Evolutionary conservation across 2,329 filamentous ascomycete genomes (phyloP).

Genomic region (Dothideomycetes sp.): DNA sequence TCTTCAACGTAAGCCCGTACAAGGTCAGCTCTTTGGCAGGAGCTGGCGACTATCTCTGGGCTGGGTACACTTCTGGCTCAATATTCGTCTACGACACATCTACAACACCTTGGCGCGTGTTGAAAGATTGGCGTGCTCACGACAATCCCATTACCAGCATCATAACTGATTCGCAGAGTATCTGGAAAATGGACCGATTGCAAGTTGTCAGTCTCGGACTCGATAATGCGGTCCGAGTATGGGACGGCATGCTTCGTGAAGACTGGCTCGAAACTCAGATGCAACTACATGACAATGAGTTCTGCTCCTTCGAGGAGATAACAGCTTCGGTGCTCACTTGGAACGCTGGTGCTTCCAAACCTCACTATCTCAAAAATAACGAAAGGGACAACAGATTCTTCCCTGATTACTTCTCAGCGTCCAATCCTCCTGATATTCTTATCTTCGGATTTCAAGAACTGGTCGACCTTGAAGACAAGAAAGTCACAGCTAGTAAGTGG

Average conservation of each 20-base stretch:
- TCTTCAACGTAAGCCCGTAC: constrained; percentile 83
- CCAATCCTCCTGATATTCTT: constrained; percentile 75
- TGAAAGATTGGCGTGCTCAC: constrained; percentile 94
- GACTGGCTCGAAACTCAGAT: constrained; percentile 91
- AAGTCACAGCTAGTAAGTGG: constrained; percentile 74
- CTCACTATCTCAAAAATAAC: constrained; percentile 64
- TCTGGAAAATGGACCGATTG: constrained; percentile 74
- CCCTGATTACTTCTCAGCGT: constrained; percentile 65
- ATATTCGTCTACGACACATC: constrained; percentile 85
- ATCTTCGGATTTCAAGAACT: constrained; percentile 97
- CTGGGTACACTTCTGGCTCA: constrained; percentile 88
- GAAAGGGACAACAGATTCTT: constrained; percentile 69
- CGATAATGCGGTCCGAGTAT: constrained; percentile 74
- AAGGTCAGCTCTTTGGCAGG: constrained; percentile 85
- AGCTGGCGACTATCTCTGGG: constrained; percentile 78
- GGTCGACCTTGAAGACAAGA: constrained; percentile 97
- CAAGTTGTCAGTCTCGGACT: constrained; percentile 82
- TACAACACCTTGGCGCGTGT: constrained; percentile 73
- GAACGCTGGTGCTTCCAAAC: constrained; percentile 97
- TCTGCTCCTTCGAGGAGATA: constrained; percentile 76
- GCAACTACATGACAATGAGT: constrained; percentile 73
- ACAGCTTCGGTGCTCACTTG: constrained; percentile 78
- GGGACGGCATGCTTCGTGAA: constrained; percentile 88
- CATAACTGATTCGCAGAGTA: constrained; percentile 66
- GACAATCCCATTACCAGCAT: constrained; percentile 72